Conservation (phyloP, 23 red algal genomes). For the Pyropia yezoensis region DNA sequence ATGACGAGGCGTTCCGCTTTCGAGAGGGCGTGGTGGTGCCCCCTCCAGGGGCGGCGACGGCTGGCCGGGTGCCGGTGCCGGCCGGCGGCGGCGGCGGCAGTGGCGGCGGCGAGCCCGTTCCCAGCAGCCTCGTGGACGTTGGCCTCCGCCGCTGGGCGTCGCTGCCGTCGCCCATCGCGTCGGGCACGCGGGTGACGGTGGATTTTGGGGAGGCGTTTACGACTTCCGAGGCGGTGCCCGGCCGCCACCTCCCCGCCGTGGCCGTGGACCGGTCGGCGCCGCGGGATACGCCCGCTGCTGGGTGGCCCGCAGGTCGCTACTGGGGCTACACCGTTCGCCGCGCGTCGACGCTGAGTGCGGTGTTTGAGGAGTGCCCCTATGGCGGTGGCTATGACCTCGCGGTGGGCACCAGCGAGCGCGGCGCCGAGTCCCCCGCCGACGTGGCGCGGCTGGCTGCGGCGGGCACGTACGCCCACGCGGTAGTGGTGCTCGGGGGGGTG, state of each 20-base stretch:
- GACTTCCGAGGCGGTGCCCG: slow-evolving; percentile 14
- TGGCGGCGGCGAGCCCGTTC: neutral
- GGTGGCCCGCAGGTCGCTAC: slow-evolving; percentile 27
- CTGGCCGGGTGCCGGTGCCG: neutral
- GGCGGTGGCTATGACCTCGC: slow-evolving; percentile 56
- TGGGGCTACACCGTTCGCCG: slow-evolving; percentile 84
- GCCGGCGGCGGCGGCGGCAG: neutral
- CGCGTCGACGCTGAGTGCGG: slow-evolving; percentile 36
- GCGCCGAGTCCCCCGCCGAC: slow-evolving; percentile 26
- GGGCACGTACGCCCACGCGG: slow-evolving; percentile 34
- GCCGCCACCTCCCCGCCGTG: slow-evolving; percentile 34
- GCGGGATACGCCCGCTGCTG: neutral
- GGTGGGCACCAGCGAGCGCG: slow-evolving; percentile 82
- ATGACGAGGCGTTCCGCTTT: slow-evolving; percentile 43
- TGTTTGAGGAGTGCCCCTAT: slow-evolving; percentile 36
- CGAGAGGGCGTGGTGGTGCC: slow-evolving; percentile 82
- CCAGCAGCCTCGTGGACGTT: slow-evolving; percentile 43
- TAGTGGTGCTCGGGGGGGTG: slow-evolving; percentile 89
- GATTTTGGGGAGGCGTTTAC: slow-evolving; percentile 41
- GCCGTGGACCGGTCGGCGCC: slow-evolving; percentile 12
- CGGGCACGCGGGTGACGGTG: slow-evolving; percentile 51
- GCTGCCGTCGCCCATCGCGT: slow-evolving; percentile 17
- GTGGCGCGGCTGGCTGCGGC: neutral
- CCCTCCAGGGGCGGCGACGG: neutral
- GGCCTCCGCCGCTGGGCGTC: slow-evolving; percentile 39